Base-by-base conservation (phyloP, 495 filamentous ascomycete genomes). In the Annulohypoxylon stygium region DNA sequence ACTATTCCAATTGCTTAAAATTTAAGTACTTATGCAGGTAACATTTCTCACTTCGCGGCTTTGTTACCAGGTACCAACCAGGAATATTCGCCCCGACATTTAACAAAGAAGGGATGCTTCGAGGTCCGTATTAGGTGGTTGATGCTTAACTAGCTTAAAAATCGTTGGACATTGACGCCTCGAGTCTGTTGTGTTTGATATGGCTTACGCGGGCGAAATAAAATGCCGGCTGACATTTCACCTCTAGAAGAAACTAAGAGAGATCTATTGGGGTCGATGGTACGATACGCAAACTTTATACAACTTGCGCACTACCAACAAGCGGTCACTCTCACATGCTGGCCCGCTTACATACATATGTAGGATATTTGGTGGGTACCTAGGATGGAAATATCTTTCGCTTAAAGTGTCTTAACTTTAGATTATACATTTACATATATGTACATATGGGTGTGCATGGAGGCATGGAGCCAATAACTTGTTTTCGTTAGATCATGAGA, bases 211-310 rank as follows among this genome's bases (percentile, higher is more conserved):
- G 54, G 67, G 59, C 53, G 16, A 59, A 60, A 34, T 50, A 53
- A 54, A 59, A 65, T 65, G 65, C 70, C 33, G 54, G 65, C 70
- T 73, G 70, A 73, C 70, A 64, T 36, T 64, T 59, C 23, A 53
- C 23, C 23, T 20, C 25, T 11, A 37, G 16, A 26, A 26, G 25
- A 41, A 34, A 59, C 36, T 26, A 20, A 58, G 11, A 59, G 12
- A 57, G n/a, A 57, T 16, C 20, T 6, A 60, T 60, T 45, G 65
- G 60, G 51, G 58, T 63, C 34, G 12, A 73, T 67, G 64, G 64
- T 66, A 67, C 64, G 69, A 71, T 71, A 39, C 48, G 54, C n/a
- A 71, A 66, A 61, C 54, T 57, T 20, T 66, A 65, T 66, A 53
- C n/a, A 60, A 60, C 10, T n/a, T 39, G 16, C 23, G 26, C 20